Percentiles rank a stretch among this genome's conserved stretches.
These are phyloP conservation scores for Chrysoporthe cubensis DNA, from an alignment of 2,329 filamentous ascomycete species.

Conservation along the genomic window DNA sequence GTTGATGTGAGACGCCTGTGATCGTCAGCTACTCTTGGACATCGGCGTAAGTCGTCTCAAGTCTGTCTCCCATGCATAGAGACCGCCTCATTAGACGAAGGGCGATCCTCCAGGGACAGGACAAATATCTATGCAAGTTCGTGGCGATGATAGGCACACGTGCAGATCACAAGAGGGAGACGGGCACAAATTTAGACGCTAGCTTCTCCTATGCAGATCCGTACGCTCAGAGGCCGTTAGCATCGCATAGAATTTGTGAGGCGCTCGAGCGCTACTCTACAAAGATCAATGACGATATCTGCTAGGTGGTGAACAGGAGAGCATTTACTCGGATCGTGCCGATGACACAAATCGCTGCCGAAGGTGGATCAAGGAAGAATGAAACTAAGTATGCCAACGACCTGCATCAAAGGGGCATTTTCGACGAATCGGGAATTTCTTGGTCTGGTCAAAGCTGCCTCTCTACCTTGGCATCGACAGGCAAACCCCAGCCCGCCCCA, in stretches of 20 bases:
- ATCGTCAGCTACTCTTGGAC: slow-evolving; percentile 4
- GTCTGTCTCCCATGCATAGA: background rate
- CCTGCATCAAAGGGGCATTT: background rate
- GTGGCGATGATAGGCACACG: slow-evolving; percentile 10
- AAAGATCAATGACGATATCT: background rate
- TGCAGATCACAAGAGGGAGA: slow-evolving; percentile 18
- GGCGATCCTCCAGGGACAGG: slow-evolving; percentile 4
- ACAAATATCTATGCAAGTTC: slow-evolving; percentile 5
- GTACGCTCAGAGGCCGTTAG: background rate
- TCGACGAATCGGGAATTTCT: background rate
- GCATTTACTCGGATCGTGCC: slow-evolving; percentile 1
- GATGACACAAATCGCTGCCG: background rate
- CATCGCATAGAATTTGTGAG: background rate
- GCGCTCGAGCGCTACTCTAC: background rate
- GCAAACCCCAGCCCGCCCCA: background rate
- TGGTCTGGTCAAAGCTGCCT: background rate
- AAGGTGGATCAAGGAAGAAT: background rate
- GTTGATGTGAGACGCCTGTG: background rate
- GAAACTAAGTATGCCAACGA: background rate
- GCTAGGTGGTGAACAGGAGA: background rate
- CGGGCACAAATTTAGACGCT: background rate
- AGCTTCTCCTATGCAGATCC: background rate
- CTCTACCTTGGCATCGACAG: background rate
- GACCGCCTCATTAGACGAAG: background rate
- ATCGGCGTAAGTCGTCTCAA: slow-evolving; percentile 12